Percentiles rank a stretch among this genome's conserved stretches.
These are phyloP conservation scores for Telfairia occidentalis DNA, from an alignment of 331 rosid species.

Conservation along the genomic window DNA sequence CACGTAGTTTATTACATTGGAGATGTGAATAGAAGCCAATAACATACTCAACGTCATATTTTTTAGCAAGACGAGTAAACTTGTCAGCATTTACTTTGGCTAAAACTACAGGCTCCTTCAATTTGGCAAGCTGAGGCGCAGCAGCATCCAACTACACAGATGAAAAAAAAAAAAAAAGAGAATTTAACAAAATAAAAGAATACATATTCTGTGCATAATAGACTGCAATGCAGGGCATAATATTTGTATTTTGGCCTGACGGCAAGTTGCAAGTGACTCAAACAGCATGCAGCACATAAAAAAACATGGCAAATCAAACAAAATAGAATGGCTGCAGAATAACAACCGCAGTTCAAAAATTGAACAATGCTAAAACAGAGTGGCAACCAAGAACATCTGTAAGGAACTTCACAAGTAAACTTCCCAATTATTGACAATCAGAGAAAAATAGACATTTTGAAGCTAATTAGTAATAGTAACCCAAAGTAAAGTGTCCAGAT, in stretches of 20 bases:
- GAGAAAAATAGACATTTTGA: neutral
- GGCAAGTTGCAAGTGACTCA: neutral
- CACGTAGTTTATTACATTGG: slow-evolving; percentile 2
- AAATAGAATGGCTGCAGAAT: neutral
- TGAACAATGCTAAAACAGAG: neutral
- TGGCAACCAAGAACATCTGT: neutral
- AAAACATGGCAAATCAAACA: neutral
- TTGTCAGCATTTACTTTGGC: slow-evolving; percentile 89
- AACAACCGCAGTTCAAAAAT: neutral
- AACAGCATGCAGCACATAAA: neutral
- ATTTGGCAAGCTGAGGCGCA: slow-evolving; percentile 62
- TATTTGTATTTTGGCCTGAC: neutral
- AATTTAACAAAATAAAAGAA: neutral
- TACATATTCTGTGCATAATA: neutral
- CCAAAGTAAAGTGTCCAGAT: neutral
- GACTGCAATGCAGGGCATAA: neutral
- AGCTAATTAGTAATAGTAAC: neutral
- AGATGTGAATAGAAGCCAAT: slow-evolving; percentile 7
- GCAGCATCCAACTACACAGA: slow-evolving; percentile 76
- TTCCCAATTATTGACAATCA: neutral
- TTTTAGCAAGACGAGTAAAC: slow-evolving; percentile 49
- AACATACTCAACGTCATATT: slow-evolving; percentile 66
- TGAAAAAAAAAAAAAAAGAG: neutral
- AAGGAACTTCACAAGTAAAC: neutral
- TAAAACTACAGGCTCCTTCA: slow-evolving; percentile 61